A percentile compares a stretch with the other conserved stretches of the same genome.
Conservation (phyloP, 176 grass and related monocot genomes). For the Avena eriantha region DNA sequence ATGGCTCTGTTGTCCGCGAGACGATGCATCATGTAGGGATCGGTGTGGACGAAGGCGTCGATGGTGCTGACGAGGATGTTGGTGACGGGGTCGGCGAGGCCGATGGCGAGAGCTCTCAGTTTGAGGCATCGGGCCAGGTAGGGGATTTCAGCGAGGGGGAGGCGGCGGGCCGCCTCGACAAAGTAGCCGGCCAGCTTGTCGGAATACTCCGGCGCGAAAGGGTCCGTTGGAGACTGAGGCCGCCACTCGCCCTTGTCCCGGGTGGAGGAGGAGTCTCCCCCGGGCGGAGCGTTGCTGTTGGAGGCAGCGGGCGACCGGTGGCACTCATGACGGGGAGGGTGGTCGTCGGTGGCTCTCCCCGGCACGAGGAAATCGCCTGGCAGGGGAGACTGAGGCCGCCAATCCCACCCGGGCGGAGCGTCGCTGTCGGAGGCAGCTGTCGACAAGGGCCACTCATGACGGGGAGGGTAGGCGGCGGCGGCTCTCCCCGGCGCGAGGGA, state of each 20-base stretch:
- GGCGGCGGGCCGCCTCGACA: not conserved
- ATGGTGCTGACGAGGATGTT: not conserved
- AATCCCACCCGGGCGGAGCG: not conserved
- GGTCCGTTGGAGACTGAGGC: no score
- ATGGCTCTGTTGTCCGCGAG: not conserved
- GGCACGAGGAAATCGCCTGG: no score
- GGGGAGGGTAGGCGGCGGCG: not conserved
- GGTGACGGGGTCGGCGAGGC: constrained; percentile 7
- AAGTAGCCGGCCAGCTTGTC: not conserved
- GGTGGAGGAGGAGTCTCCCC: no score
- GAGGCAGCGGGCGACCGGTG: no score
- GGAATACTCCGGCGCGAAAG: not conserved
- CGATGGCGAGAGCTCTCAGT: not conserved
- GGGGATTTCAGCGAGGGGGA: not conserved
- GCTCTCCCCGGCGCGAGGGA: not conserved
- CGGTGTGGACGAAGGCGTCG: not conserved
- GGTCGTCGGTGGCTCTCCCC: no score
- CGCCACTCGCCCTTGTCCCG: no score
- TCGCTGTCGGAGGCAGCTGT: not conserved
- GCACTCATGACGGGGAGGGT: no score
- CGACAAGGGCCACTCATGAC: not conserved
- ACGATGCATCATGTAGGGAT: no score
- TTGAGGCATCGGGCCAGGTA: not conserved
- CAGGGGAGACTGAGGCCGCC: no score
- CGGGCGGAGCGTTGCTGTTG: no score